A percentile compares a stretch with the other conserved stretches of the same genome.
These are phyloP conservation scores for Candolleomyces efflorescens DNA, from an alignment of 768 basidiomycete genomes.

Conservation along the genomic window DNA sequence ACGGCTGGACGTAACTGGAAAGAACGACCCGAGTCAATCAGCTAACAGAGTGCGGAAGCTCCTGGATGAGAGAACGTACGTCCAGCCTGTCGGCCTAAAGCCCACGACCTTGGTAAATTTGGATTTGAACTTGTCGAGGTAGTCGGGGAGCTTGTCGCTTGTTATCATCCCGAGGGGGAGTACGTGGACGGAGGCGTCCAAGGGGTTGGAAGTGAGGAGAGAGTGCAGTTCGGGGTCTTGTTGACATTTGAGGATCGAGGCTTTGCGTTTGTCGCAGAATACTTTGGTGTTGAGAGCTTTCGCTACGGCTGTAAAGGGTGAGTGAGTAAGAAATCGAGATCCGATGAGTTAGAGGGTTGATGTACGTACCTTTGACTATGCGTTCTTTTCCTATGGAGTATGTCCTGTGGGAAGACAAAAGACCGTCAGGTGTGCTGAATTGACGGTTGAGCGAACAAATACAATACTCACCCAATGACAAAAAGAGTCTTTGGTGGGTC, in stretches of 20 bases:
- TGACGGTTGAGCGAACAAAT: background rate
- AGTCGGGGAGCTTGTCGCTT: constrained; percentile 71
- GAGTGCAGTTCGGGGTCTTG: constrained; percentile 77
- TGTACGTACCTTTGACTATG: constrained; percentile 80
- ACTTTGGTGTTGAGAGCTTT: constrained; percentile 75
- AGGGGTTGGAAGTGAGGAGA: constrained; percentile 73
- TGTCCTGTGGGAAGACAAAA: constrained; percentile 46
- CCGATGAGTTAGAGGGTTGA: background rate
- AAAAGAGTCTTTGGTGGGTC: constrained; percentile 37
- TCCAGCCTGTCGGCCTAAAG: constrained; percentile 96
- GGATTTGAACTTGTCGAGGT: constrained; percentile 71
- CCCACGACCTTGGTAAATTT: constrained; percentile 71
- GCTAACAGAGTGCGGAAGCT: background rate
- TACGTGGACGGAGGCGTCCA: constrained; percentile 78
- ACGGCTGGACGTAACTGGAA: constrained; percentile 59
- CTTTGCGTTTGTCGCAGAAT: constrained; percentile 85
- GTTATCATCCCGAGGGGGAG: constrained; percentile 74
- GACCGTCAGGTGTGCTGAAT: constrained; percentile 1
- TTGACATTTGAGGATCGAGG: constrained; percentile 78
- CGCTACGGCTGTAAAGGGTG: constrained; percentile 63
- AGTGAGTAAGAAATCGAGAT: background rate
- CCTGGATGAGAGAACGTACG: constrained; percentile 45
- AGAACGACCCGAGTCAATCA: background rate
- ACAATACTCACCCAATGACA: constrained; percentile 62
- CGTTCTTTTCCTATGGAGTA: constrained; percentile 98